Conservation (phyloP, 305 asterid species). For the Rubia occidens region DNA sequence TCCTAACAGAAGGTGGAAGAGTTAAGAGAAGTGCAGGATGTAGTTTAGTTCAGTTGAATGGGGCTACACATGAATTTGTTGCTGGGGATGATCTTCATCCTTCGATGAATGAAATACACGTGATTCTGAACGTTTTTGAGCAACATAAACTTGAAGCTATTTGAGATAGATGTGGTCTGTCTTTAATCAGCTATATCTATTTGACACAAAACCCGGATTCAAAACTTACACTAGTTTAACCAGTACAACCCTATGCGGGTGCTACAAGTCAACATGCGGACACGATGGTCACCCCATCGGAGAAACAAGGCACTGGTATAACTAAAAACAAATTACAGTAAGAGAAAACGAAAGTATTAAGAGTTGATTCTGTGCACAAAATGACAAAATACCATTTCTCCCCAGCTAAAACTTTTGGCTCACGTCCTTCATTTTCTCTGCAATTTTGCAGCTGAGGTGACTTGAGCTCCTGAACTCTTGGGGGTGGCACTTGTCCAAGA, state of each 20-base stretch:
- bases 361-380: neutral
- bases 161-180: neutral
- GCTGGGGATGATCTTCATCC: constrained; percentile 68
- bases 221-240: no score
- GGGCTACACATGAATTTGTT: constrained; percentile 55
- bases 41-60: constrained; percentile 55
- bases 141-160: constrained; percentile 33
- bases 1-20: constrained; percentile 38
- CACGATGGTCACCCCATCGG: neutral
- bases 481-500: neutral
- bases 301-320: neutral
- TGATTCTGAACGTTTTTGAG: constrained; percentile 37
- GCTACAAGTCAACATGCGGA: no score
- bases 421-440: neutral
- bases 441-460: neutral
- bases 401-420: neutral
- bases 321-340: neutral
- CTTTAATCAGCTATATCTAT: neutral
- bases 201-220: no score
- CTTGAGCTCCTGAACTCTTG: neutral
- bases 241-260: no score
- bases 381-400: neutral
- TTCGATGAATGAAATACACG: constrained; percentile 30
- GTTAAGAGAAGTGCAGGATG: constrained; percentile 61
- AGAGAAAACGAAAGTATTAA: neutral